Base-by-base conservation (phyloP, 805 yeast genomes). In the Tetrapisispora namnaoensis region DNA sequence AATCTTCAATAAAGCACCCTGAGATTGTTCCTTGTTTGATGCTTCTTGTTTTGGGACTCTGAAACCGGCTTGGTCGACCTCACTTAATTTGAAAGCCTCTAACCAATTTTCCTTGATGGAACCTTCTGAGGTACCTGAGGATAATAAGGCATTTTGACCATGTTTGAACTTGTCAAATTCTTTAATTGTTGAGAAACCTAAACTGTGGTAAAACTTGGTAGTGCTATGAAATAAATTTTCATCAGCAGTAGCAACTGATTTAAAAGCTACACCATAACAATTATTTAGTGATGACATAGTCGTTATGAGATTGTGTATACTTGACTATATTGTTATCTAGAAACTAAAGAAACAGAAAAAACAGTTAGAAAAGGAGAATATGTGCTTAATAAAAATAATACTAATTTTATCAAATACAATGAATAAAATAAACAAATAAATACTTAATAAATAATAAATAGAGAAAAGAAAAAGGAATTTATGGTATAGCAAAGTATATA, bases 41-140 rank as follows among this genome's bases (percentile, higher is more conserved):
- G 69, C 69, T 51, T 71, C 74, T 66, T 76, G 79, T 38, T 69
- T 66, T 27, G 71, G 82, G 69, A 55, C 77, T 63, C 73, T 78
- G 78, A 53, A 80, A 49, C 89, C 90, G 72, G 55, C 72, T 52
- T 64, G 76, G 82, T 60, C 74, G 67, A 57, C 78, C 62, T 47
- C 87, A 71, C 68, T 78, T 75, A 62, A 68, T 20, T 86, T 87
- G 62, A 79, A 83, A 21, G 80, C 69, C 62, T 83, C 86, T 43
- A 85, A 62, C 95, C 95, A 85, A 28, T 78, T 65, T 65, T 85
- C 95, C 53, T 72, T 76, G 45, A 82, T 59, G 0, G 90, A 83
- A 53, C 83, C 87, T 49, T 70, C 72, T 9, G 87, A 76, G 42
- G 84, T 70, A 4, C 90, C 90, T 48, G 69, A 65, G 52, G 72